Evolutionary conservation across 192 early-diverging fungal species (phyloP).

Genomic region (Gonapodya sp.): DNA sequence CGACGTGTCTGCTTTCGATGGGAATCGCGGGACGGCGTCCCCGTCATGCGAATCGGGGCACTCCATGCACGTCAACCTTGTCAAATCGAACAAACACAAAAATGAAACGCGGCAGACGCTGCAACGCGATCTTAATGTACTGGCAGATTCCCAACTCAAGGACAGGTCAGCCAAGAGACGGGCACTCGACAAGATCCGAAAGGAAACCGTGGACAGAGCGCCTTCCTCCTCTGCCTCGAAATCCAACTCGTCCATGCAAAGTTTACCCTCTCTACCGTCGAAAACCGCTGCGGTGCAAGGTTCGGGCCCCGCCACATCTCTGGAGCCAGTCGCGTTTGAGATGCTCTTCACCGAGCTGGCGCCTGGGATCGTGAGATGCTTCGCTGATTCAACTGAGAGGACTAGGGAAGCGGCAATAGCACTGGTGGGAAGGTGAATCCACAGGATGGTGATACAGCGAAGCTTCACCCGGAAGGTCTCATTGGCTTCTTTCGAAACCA

Average conservation of each 20-base stretch:
- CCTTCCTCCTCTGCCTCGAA: background rate
- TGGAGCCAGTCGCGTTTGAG: constrained; percentile 11
- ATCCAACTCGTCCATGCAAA: background rate
- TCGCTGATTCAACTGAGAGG: constrained; percentile 36
- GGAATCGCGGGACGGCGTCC: no score
- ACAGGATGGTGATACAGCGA: background rate
- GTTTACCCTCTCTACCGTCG: background rate
- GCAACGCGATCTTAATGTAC: constrained; percentile 38
- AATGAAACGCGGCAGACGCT: constrained; percentile 13
- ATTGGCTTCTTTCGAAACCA: no score
- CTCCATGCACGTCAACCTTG: no score
- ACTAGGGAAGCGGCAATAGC: constrained; percentile 27
- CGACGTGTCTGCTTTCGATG: no score
- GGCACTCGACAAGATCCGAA: constrained; percentile 31
- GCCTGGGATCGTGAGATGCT: constrained; percentile 23
- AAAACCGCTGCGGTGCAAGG: background rate
- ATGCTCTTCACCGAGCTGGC: constrained; percentile 18
- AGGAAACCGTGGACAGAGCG: constrained; percentile 21
- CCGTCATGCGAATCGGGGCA: no score
- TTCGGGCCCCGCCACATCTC: background rate
- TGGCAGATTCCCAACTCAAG: constrained; percentile 27
- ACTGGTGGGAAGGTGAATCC: constrained; percentile 24
- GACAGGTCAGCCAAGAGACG: constrained; percentile 32
- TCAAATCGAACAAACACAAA: no score
- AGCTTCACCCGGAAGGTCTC: background rate